These are phyloP conservation scores for Trametes maxima DNA, from an alignment of 768 basidiomycete genomes.

Conservation along the genomic window DNA sequence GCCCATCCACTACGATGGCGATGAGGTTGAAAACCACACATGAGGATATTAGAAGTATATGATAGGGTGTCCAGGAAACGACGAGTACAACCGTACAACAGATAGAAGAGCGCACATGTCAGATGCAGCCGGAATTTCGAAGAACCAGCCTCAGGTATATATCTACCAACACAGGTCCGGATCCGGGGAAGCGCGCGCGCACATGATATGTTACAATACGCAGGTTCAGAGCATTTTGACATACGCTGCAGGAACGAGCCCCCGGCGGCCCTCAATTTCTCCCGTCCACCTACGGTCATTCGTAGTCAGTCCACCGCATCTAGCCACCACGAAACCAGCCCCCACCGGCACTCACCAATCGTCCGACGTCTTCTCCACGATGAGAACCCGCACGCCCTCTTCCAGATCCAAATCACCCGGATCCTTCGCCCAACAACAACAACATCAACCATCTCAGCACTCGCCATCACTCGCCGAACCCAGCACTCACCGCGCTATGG, in stretches of 20 bases:
- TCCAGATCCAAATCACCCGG: constrained; percentile 64
- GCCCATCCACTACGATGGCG: no score
- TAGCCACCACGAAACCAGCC: not conserved
- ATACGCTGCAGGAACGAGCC: constrained; percentile 34
- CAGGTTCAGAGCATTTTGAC: constrained; percentile 27
- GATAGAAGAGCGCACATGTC: not conserved
- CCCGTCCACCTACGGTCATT: constrained; percentile 33
- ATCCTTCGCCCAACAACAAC: no score
- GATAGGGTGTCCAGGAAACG: no score
- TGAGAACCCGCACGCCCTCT: constrained; percentile 58
- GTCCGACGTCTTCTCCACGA: constrained; percentile 67
- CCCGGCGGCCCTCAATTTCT: constrained; percentile 31
- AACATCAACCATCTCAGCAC: constrained; percentile 1
- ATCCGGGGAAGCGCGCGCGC: not conserved
- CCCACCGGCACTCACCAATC: constrained; percentile 60
- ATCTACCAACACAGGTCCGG: not conserved
- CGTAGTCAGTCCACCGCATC: not conserved
- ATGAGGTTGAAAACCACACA: no score
- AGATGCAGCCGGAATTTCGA: not conserved
- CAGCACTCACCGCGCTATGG: constrained; percentile 53
- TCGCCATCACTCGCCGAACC: not conserved
- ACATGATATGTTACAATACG: not conserved
- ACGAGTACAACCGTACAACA: not conserved
- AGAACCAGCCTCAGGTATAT: not conserved
- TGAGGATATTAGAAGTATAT: no score